Conservation (phyloP, 2,329 filamentous ascomycete genomes). For the Colletotrichum godetiae region DNA sequence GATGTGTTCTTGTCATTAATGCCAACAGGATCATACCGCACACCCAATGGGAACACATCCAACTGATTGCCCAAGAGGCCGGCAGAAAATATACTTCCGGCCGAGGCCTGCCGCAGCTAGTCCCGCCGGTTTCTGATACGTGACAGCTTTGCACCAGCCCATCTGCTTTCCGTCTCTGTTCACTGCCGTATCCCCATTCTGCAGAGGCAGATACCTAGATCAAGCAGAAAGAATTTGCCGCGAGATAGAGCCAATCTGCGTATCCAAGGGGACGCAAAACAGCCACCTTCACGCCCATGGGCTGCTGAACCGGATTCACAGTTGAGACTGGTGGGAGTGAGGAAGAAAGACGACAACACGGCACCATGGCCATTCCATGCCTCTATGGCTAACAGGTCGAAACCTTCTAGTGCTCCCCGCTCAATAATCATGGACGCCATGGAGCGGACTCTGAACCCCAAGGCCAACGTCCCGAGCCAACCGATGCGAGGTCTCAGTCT, state of each 20-base stretch:
- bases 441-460: background rate
- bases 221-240: background rate
- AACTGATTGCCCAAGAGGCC: background rate
- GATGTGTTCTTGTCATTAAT: background rate
- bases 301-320: background rate
- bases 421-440: background rate
- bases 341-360: background rate
- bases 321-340: background rate
- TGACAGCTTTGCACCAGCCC: slow-evolving; percentile 17
- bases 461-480: background rate
- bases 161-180: slow-evolving; percentile 1
- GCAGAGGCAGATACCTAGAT: background rate
- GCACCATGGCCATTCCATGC: background rate
- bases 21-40: background rate
- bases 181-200: background rate
- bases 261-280: background rate
- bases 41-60: slow-evolving; percentile 2
- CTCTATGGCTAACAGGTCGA: background rate
- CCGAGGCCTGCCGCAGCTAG: slow-evolving; percentile 11
- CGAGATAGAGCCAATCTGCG: background rate
- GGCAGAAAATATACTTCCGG: slow-evolving; percentile 3
- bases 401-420: background rate
- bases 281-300: background rate
- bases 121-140: slow-evolving; percentile 10
- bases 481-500: background rate